Conservation (phyloP, 495 filamentous ascomycete genomes). For the Penicillium antarcticum region DNA sequence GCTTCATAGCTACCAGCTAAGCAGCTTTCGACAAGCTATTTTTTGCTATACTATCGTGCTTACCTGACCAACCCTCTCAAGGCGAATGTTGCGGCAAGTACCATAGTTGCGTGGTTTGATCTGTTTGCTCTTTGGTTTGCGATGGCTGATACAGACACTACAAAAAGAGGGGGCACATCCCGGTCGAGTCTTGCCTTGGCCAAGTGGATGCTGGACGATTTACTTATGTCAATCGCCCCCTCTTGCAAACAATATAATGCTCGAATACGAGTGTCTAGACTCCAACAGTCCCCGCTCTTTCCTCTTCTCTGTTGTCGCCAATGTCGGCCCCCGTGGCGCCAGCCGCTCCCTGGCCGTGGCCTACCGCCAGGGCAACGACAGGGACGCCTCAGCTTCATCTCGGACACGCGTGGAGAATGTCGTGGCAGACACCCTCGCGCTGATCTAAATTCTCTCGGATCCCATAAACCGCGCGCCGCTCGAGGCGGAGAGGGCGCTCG, state of each 20-base stretch:
- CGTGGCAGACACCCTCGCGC: slow-evolving; percentile 13
- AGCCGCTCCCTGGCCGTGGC: slow-evolving; percentile 17
- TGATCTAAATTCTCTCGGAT: slow-evolving; percentile 15
- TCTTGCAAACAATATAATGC: not conserved
- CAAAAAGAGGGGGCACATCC: too few relatives aligned
- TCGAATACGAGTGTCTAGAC: slow-evolving; percentile 7
- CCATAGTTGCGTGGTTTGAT: too few relatives aligned
- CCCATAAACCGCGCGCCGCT: slow-evolving; percentile 15
- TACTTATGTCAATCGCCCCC: not conserved
- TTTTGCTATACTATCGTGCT: too few relatives aligned
- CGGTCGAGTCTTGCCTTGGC: too few relatives aligned
- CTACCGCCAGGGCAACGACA: slow-evolving; percentile 15
- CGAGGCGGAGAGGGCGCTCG: slow-evolving; percentile 11
- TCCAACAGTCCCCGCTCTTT: slow-evolving; percentile 12
- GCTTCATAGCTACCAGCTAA: too few relatives aligned
- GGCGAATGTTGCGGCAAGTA: too few relatives aligned
- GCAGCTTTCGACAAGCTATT: too few relatives aligned
- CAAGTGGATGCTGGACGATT: slow-evolving; percentile 1
- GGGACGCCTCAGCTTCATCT: not conserved
- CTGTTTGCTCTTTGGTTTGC: too few relatives aligned
- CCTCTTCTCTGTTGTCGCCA: slow-evolving; percentile 17
- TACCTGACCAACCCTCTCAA: too few relatives aligned
- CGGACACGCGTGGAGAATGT: slow-evolving; percentile 1
- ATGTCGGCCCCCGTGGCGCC: slow-evolving; percentile 14
- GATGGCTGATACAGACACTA: too few relatives aligned